Evolutionary conservation across 2,329 filamentous ascomycete genomes (phyloP), one percentile per base, ranked within the genome.

Genomic region (Pseudogymnoascus sp.): DNA sequence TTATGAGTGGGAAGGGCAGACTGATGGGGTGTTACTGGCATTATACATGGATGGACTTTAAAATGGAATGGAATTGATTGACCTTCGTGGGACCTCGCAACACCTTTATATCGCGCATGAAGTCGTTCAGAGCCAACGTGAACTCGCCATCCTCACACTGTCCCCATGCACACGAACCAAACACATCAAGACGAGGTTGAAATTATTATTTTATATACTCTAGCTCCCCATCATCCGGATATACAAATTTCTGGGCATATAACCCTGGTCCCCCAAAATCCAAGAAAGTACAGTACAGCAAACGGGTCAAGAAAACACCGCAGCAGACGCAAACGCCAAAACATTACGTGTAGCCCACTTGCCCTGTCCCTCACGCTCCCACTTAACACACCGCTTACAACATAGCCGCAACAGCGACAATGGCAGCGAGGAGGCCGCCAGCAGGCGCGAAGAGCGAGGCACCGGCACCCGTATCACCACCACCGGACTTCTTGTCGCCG

Each of bases 81-180:
- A 50, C 3, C 22, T 26, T 8, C 68, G 67, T 65, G 61, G 43
- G 24, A n/a, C 3, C 22, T 50, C 24, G 16, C 19, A 46, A 14
- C 11, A 46, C 41, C 12, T 14, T 46, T 50, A 50, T 4, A 50
- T n/a, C 6, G 43, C 43, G 24, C 12, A 46, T 28, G 41, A 46
- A 12, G 16, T 6, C 22, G 19, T 46, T 19, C 43, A 26, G 2
- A 26, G 24, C 6, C 22, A 26, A 28, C 12, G 43, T 28, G 24
- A 50, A 50, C 43, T 50, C 6, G 12, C 41, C 6, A 28, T 16
- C 4, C 24, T 4, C 24, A 50, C 24, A 50, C 2, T n/a, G 0
- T 26, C 24, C 22, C 11, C 22, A 50, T 7, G 14, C 24, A 28
- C 43, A n/a, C 6, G 1, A 8, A 2, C 14, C 24, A 50, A 50